Conservation (phyloP, 2,329 filamentous ascomycete species). For the Podosphaera fusca region DNA sequence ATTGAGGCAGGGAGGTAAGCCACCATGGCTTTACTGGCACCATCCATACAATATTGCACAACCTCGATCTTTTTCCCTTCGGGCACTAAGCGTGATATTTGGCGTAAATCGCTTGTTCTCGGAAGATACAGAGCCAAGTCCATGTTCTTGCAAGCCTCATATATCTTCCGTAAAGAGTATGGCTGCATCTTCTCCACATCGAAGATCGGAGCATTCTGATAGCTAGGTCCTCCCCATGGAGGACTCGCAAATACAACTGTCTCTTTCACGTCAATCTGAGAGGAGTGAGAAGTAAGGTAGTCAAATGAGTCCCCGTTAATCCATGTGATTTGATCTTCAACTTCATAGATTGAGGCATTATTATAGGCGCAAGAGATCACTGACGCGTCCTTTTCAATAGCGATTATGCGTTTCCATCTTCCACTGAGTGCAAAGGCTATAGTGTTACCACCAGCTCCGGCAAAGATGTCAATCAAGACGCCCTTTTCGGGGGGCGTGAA, state of each 20-base stretch:
- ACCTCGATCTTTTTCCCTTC: slow-evolving; percentile 39
- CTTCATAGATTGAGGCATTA: slow-evolving; percentile 71
- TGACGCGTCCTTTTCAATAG: slow-evolving; percentile 61
- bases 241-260: slow-evolving; percentile 45
- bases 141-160: slow-evolving; percentile 34
- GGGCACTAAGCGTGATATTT: slow-evolving; percentile 38
- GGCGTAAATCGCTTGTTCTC: slow-evolving; percentile 58
- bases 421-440: slow-evolving; percentile 77
- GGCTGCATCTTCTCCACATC: slow-evolving; percentile 72
- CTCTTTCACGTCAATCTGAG: slow-evolving; percentile 8
- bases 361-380: slow-evolving; percentile 78
- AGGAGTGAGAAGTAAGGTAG: slow-evolving; percentile 10
- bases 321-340: slow-evolving; percentile 60
- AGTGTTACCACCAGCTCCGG: slow-evolving; percentile 75
- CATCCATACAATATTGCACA: slow-evolving; percentile 77
- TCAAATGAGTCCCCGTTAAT: slow-evolving; percentile 65
- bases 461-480: slow-evolving; percentile 63
- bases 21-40: slow-evolving; percentile 66
- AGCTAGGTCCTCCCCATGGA: slow-evolving; percentile 50
- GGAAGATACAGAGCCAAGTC: slow-evolving; percentile 61
- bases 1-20: slow-evolving; percentile 28
- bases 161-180: slow-evolving; percentile 45
- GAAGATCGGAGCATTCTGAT: slow-evolving; percentile 47
- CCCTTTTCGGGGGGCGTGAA: slow-evolving; percentile 12
- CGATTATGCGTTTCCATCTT: slow-evolving; percentile 65